These are phyloP conservation scores for Elsinoe australis DNA, from an alignment of 2,329 filamentous ascomycete genomes.

Conservation along the genomic window DNA sequence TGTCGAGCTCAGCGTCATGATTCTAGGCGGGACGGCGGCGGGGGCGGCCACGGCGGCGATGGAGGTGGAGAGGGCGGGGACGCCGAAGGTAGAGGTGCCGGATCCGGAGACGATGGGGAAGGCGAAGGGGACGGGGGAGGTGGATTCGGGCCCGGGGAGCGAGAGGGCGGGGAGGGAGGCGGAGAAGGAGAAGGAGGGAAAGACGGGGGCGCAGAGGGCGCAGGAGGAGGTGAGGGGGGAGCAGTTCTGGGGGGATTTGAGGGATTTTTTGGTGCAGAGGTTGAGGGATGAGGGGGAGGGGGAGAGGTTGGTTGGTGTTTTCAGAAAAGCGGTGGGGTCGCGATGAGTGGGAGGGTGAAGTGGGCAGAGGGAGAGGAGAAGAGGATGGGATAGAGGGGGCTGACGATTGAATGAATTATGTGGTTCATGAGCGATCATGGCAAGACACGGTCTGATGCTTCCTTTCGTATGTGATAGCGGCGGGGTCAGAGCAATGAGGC, in stretches of 20 bases:
- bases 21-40: slow-evolving; percentile 63
- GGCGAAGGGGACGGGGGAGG: slow-evolving; percentile 26
- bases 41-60: slow-evolving; percentile 20
- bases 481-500: too few relatives aligned
- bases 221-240: slow-evolving; percentile 56
- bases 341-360: neutral
- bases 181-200: slow-evolving; percentile 41
- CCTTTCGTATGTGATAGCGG: too few relatives aligned
- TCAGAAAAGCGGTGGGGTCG: slow-evolving; percentile 50
- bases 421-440: too few relatives aligned
- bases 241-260: slow-evolving; percentile 80
- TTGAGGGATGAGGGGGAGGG: slow-evolving; percentile 63
- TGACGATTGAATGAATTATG: slow-evolving; percentile 8
- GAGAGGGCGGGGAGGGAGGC: slow-evolving; percentile 28
- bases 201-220: slow-evolving; percentile 42
- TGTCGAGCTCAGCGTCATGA: slow-evolving; percentile 79
- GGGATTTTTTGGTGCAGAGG: slow-evolving; percentile 70
- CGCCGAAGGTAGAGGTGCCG: slow-evolving; percentile 39
- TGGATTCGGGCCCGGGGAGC: slow-evolving; percentile 26
- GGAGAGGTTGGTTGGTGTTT: slow-evolving; percentile 56
- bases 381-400: neutral
- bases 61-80: slow-evolving; percentile 30
- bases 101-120: slow-evolving; percentile 32
- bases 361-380: neutral
- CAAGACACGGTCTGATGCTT: too few relatives aligned